Percentiles rank a stretch among this genome's conserved stretches.
Conservation (phyloP, 208 protist species). For the Trichomonas vaginalis region DNA sequence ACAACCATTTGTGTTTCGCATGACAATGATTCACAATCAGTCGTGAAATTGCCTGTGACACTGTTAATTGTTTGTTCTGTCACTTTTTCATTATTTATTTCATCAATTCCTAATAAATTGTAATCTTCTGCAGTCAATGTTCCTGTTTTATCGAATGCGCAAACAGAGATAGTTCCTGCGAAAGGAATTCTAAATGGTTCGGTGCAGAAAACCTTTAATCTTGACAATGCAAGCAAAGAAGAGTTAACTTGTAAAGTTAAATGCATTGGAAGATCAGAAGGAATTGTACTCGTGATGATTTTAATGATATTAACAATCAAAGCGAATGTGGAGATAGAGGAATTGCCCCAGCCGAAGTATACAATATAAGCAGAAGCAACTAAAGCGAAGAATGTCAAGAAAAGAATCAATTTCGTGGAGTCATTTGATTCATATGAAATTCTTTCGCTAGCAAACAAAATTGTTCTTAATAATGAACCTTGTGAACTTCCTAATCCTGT, state of each 20-base stretch:
- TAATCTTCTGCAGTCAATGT: constrained; percentile 83
- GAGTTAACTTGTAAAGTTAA: constrained; percentile 84
- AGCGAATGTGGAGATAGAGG: constrained; percentile 68
- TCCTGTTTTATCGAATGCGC: constrained; percentile 99
- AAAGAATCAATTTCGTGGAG: constrained; percentile 77
- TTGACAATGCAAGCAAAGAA: constrained; percentile 58
- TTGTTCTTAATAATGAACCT: constrained; percentile 56
- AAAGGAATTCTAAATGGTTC: constrained; percentile 98
- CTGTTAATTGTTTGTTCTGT: neutral
- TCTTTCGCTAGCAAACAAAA: constrained; percentile 66
- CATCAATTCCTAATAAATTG: constrained; percentile 54
- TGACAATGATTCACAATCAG: neutral
- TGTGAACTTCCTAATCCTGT: constrained; percentile 95
- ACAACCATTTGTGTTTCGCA: neutral
- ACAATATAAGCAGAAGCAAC: constrained; percentile 39
- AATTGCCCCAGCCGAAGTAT: neutral
- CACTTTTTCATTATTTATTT: neutral
- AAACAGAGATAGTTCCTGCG: constrained; percentile 83
- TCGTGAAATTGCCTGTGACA: neutral
- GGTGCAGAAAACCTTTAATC: constrained; percentile 61
- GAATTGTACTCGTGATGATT: constrained; percentile 64
- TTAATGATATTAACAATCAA: constrained; percentile 89
- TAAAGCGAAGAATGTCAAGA: constrained; percentile 79
- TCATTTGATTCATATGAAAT: constrained; percentile 78
- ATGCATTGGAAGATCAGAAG: constrained; percentile 97